phyloP scores from a whole-genome alignment of 257 asterid species.

The Ilex asprella region DNA sequence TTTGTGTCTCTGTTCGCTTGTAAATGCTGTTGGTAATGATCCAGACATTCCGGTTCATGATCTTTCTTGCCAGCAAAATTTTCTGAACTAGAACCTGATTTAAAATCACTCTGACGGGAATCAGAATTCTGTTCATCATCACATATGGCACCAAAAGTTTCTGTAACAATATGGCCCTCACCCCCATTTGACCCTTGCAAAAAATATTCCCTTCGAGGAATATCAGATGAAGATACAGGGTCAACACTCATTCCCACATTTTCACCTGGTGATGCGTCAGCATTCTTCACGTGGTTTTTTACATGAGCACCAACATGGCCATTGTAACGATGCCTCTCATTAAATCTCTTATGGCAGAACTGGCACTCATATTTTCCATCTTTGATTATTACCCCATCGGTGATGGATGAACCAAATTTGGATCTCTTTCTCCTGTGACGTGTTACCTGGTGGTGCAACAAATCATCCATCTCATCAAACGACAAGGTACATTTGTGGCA shows the following conservation, averaged over 20 bases:
- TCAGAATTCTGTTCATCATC: neutral
- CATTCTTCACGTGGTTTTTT: conserved; percentile 40
- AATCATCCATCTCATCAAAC: conserved; percentile 36
- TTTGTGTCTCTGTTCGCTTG: neutral
- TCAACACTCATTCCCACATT: conserved; percentile 14
- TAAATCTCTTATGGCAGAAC: conserved; percentile 61
- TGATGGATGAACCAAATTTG: conserved; percentile 34
- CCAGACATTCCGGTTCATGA: neutral
- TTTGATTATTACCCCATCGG: conserved; percentile 62
- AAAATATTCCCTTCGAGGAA: conserved; percentile 23
- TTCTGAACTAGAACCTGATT: neutral
- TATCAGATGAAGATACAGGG: conserved; percentile 15
- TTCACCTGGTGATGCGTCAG: conserved; percentile 28
- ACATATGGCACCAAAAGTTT: conserved; percentile 15
- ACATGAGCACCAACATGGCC: conserved; percentile 73
- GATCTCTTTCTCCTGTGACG: conserved; percentile 42
- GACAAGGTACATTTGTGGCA: conserved; percentile 42
- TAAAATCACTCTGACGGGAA: too few species aligned
- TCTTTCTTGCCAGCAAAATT: neutral
- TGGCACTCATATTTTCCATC: conserved; percentile 64
- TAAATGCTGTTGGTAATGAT: neutral
- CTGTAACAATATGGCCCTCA: neutral
- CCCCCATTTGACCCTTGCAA: conserved; percentile 21
- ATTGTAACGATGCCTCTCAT: conserved; percentile 54
- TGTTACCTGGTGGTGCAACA: conserved; percentile 44